Evolutionary conservation across 2,329 filamentous ascomycete genomes (phyloP).

Genomic region (Aspergillus caelatus): DNA sequence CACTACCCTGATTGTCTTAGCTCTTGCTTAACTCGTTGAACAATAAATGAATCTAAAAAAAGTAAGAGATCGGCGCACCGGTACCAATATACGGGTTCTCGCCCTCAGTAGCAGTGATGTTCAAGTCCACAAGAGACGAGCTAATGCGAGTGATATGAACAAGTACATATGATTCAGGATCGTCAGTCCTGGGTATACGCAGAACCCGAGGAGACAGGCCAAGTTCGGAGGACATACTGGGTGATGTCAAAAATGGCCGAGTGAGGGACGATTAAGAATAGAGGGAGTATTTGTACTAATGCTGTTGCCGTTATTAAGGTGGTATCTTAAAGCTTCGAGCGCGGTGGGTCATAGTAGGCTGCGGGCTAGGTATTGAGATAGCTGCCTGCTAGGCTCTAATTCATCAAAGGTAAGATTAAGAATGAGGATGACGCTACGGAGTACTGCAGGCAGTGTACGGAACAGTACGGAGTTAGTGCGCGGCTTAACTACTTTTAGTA

Average conservation of each 20-base stretch:
- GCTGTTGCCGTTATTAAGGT: neutral
- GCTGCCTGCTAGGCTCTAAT: neutral
- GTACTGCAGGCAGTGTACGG: neutral
- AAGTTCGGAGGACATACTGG: constrained; percentile 14
- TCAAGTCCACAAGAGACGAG: constrained; percentile 53
- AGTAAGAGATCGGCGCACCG: constrained; percentile 36
- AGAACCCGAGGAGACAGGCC: constrained; percentile 43
- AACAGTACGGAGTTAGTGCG: neutral
- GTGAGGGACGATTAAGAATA: neutral
- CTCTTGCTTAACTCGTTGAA: neutral
- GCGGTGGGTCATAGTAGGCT: neutral
- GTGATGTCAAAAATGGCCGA: neutral
- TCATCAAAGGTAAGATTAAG: neutral
- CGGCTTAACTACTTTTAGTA: neutral
- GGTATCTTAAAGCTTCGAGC: neutral
- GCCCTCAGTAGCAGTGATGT: constrained; percentile 61
- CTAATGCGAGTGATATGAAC: constrained; percentile 49
- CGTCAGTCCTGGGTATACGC: constrained; percentile 53
- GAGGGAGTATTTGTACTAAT: neutral
- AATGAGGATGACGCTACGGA: neutral
- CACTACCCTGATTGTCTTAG: constrained; percentile 34
- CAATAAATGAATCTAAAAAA: neutral
- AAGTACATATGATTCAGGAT: constrained; percentile 47
- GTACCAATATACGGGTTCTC: constrained; percentile 55
- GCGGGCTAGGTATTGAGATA: neutral